phyloP scores from a whole-genome alignment of 2,329 filamentous ascomycete genomes.

The Acarospora socialis region DNA sequence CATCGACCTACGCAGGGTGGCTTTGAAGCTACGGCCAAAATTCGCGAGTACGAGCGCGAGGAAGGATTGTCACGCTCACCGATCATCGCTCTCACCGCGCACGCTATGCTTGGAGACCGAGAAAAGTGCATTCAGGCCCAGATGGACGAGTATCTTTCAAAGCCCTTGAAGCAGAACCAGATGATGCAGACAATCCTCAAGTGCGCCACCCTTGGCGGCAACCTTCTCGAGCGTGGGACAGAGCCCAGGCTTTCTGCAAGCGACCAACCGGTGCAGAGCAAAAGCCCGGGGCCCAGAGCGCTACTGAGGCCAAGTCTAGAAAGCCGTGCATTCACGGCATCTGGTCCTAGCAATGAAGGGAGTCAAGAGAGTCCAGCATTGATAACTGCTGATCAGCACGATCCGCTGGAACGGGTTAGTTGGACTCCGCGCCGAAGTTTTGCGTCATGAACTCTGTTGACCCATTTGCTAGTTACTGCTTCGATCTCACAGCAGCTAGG shows the following conservation, averaged over 20 bases:
- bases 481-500: slow-evolving; percentile 36
- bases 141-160: slow-evolving; percentile 98
- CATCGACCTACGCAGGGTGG: too few species aligned
- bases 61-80: slow-evolving; percentile 71
- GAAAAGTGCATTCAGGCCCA: slow-evolving; percentile 97
- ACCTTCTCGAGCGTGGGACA: slow-evolving; percentile 59
- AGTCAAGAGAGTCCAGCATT: slow-evolving; percentile 50
- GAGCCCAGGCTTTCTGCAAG: slow-evolving; percentile 14
- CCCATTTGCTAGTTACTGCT: slow-evolving; percentile 26
- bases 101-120: slow-evolving; percentile 95
- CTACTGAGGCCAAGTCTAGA: slow-evolving; percentile 44
- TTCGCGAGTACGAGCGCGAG: slow-evolving; percentile 82
- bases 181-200: slow-evolving; percentile 96
- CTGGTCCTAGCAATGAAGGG: slow-evolving; percentile 41
- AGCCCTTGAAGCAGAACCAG: slow-evolving; percentile 90
- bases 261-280: slow-evolving; percentile 7
- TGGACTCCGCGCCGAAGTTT: slow-evolving; percentile 13
- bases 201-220: slow-evolving; percentile 80
- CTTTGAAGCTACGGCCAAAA: slow-evolving; percentile 93
- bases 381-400: slow-evolving; percentile 44
- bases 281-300: slow-evolving; percentile 25
- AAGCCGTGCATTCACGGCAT: slow-evolving; percentile 54
- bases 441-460: slow-evolving; percentile 1
- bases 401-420: slow-evolving; percentile 44
- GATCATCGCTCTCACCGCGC: slow-evolving; percentile 91